Conservation (phyloP, 768 basidiomycete species). For the Termitomyces sp. region DNA sequence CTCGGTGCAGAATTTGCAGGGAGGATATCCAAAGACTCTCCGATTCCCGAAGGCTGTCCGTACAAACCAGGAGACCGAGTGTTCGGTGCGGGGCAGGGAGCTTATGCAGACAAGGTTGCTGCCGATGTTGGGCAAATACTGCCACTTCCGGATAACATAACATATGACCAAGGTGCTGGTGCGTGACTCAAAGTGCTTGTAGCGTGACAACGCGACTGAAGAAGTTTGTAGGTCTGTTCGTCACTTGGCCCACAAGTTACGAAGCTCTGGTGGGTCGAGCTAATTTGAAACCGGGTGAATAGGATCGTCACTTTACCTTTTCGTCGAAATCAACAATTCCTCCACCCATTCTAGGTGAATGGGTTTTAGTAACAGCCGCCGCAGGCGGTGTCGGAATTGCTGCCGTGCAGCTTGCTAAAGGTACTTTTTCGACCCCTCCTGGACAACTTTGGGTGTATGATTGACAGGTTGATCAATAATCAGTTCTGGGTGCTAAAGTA, state of each 20-base stretch:
- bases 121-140: constrained; percentile 44
- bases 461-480: background rate
- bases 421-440: constrained; percentile 29
- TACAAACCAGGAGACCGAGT: constrained; percentile 83
- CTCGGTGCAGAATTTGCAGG: constrained; percentile 88
- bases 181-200: constrained; percentile 14
- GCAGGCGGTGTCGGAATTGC: constrained; percentile 93
- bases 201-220: background rate
- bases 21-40: constrained; percentile 57
- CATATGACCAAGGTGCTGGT: constrained; percentile 85
- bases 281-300: constrained; percentile 63
- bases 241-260: constrained; percentile 95
- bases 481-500: constrained; percentile 87
- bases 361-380: constrained; percentile 90
- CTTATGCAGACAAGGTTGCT: constrained; percentile 72
- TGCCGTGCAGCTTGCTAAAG: constrained; percentile 91
- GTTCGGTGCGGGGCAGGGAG: constrained; percentile 77
- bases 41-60: constrained; percentile 73
- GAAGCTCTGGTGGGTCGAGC: constrained; percentile 87
- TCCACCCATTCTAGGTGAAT: constrained; percentile 56
- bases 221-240: constrained; percentile 48
- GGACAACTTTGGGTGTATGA: background rate
- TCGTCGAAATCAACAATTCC: background rate
- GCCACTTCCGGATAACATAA: constrained; percentile 68
- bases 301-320: background rate